phyloP scores from a whole-genome alignment of 2,329 filamentous ascomycete species.

The Diaporthe batatas region DNA sequence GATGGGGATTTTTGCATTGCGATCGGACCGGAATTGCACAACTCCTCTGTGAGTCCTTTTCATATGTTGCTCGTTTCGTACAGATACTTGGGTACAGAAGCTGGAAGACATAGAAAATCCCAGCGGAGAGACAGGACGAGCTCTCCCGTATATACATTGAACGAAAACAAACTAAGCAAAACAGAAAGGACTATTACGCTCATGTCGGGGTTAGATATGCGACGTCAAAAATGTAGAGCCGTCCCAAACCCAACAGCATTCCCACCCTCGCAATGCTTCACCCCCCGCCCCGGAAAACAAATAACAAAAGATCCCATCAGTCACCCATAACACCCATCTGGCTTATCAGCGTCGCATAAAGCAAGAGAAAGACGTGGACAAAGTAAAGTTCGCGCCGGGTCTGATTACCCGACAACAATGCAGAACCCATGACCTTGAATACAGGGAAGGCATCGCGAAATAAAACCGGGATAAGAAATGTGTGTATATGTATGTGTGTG shows the following conservation, averaged over 20 bases:
- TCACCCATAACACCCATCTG: slow-evolving; percentile 26
- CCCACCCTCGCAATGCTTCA: slow-evolving; percentile 12
- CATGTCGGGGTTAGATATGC: slow-evolving; percentile 30
- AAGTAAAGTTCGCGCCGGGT: slow-evolving; percentile 10
- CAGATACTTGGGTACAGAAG: slow-evolving; percentile 13
- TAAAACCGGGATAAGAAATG: slow-evolving; percentile 4
- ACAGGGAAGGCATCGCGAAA: slow-evolving; percentile 12
- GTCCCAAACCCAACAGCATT: not conserved
- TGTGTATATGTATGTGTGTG: not conserved
- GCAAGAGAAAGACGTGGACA: slow-evolving; percentile 13
- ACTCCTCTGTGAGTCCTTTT: not conserved
- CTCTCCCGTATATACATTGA: slow-evolving; percentile 23
- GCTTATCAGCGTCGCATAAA: slow-evolving; percentile 13
- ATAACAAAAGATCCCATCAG: not conserved
- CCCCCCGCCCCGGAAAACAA: not conserved
- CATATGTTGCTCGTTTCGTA: slow-evolving; percentile 28
- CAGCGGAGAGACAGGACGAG: not conserved
- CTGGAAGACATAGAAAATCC: slow-evolving; percentile 9
- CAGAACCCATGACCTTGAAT: slow-evolving; percentile 20
- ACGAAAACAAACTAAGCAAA: slow-evolving; percentile 4
- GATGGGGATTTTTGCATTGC: not conserved
- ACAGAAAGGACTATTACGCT: slow-evolving; percentile 29
- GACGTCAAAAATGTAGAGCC: not conserved
- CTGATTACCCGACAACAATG: slow-evolving; percentile 18
- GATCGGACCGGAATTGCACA: not conserved